Evolutionary conservation across 2,329 filamentous ascomycete genomes (phyloP), one percentile per base, ranked within the genome.

Genomic region (Parafenestella ontariensis): DNA sequence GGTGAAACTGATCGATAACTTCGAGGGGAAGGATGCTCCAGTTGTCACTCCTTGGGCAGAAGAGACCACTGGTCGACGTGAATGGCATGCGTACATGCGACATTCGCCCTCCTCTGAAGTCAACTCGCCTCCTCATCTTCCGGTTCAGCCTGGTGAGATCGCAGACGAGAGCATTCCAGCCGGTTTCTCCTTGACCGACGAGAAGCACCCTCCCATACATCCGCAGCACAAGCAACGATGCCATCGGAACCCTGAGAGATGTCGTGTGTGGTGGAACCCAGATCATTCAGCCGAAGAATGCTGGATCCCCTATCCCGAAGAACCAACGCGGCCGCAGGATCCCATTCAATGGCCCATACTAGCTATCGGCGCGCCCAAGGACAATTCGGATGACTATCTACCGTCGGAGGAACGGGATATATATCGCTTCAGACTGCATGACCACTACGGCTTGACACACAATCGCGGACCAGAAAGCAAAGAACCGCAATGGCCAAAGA

Each of bases 71-170:
- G 58, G 54, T 3, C 39, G 58, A n/a, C 50, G 58, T 9, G 58
- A 60, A 40, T 43, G 47, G 42, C 58, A 60, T 21, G 37, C 26
- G 3, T 15, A 41, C 13, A 21, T 21, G n/a, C 3, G 8, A 2
- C 13, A 39, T 1, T 21, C 36, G 15, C 58, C 55, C 9, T 24
- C 31, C 10, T 58, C 54, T 1, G 17, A 45, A 20, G 42, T 53
- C 5, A 46, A 55, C n/a, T 60, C 58, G 11, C 50, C 58, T 8
- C 54, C 48, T 7, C 47, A 31, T 17, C 43, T 42, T 7, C 54
- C 54, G 7, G 37, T 58, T 2, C 41, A 9, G 6, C 11, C 20
- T 1, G 41, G 23, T 1, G 20, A n/a, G n/a, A 23, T 18, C 37
- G 23, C 13, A 5, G 17, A 15, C 5, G 15, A 34, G 1, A n/a